Conservation (phyloP, 495 filamentous ascomycete species). For the Polyplosphaeria fusca region DNA sequence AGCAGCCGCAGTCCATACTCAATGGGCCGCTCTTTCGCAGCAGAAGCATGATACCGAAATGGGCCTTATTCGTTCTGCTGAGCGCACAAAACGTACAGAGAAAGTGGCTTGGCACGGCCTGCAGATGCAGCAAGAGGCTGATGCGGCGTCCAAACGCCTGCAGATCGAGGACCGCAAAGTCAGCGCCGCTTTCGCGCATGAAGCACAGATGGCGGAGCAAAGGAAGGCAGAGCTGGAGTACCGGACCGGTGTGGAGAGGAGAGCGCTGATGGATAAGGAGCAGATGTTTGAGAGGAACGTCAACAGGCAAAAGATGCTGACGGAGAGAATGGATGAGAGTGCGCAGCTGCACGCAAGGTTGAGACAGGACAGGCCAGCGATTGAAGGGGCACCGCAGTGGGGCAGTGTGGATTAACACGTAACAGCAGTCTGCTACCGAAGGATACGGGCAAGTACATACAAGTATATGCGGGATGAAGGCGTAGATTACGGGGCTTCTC, state of each 20-base stretch:
- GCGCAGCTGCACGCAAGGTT: slow-evolving; percentile 27
- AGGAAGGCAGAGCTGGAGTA: slow-evolving; percentile 18
- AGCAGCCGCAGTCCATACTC: neutral
- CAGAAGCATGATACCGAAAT: slow-evolving; percentile 25
- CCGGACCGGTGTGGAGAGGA: slow-evolving; percentile 14
- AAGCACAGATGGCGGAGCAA: slow-evolving; percentile 1
- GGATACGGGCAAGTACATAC: too few relatives aligned
- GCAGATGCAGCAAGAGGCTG: slow-evolving; percentile 12
- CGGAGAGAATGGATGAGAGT: slow-evolving; percentile 26
- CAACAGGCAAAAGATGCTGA: slow-evolving; percentile 14
- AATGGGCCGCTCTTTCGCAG: slow-evolving; percentile 10
- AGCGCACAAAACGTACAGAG: slow-evolving; percentile 17
- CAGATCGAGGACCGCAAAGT: slow-evolving; percentile 23
- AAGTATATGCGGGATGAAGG: too few relatives aligned
- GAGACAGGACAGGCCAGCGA: slow-evolving; percentile 15
- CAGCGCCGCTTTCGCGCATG: neutral
- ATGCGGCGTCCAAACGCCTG: slow-evolving; percentile 2
- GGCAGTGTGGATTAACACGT: slow-evolving; percentile 22
- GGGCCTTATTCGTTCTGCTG: slow-evolving; percentile 8
- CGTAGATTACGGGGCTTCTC: too few relatives aligned
- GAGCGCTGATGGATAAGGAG: slow-evolving; percentile 25
- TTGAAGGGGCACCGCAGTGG: slow-evolving; percentile 11
- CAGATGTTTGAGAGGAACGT: slow-evolving; percentile 29
- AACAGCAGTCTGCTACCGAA: too few relatives aligned
- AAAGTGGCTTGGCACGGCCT: slow-evolving; percentile 14